Evolutionary conservation across 106 monocot species (phyloP).

Genomic region (Agapanthus africanus): DNA sequence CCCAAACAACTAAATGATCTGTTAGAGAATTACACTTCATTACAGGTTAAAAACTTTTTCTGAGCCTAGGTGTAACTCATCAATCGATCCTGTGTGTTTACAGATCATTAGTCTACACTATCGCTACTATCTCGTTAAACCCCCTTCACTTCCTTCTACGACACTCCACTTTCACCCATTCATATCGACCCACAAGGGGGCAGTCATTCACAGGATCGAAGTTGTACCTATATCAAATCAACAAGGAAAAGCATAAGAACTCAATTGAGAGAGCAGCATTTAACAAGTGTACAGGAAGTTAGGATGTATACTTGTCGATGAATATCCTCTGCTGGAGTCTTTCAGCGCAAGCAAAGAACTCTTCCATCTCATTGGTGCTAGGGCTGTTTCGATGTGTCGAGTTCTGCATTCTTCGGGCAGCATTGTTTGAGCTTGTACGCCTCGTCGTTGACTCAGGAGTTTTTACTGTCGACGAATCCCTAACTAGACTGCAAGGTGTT

Average conservation of each 20-base stretch:
- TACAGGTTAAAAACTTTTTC: too few species aligned
- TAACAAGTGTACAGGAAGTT: not conserved
- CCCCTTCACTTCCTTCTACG: too few species aligned
- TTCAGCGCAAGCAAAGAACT: conserved; percentile 64
- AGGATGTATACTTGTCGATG: conserved; percentile 45
- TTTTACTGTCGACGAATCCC: conserved; percentile 29
- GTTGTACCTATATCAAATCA: conserved; percentile 48
- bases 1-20: too few species aligned
- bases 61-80: too few species aligned
- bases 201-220: conserved; percentile 61
- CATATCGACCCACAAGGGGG: conserved; percentile 60
- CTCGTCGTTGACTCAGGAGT: conserved; percentile 64
- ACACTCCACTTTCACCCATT: conserved; percentile 63
- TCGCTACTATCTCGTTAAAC: too few species aligned
- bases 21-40: too few species aligned
- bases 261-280: not conserved
- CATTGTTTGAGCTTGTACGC: conserved; percentile 10
- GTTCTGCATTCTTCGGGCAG: conserved; percentile 20
- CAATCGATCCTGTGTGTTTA: too few species aligned
- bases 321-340: conserved; percentile 54
- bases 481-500: conserved; percentile 70
- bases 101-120: too few species aligned
- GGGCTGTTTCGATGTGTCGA: conserved; percentile 26
- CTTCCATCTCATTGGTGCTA: conserved; percentile 53
- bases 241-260: not conserved